phyloP scores from a whole-genome alignment of 2,329 filamentous ascomycete genomes.

The Aspergillus floridensis region DNA sequence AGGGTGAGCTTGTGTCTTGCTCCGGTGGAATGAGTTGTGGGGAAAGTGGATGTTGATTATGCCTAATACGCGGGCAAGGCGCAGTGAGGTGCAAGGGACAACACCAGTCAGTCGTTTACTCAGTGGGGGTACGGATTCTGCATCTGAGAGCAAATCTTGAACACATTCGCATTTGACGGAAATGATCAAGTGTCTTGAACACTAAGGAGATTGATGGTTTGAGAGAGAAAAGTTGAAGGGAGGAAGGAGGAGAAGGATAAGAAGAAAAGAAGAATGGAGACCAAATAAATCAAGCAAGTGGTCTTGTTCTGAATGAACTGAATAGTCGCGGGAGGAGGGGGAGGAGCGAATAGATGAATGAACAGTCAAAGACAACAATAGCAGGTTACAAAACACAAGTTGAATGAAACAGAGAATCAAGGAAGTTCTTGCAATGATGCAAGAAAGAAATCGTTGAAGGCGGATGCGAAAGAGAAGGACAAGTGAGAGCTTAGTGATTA shows the following conservation, averaged over 20 bases:
- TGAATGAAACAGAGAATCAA: neutral
- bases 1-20: neutral
- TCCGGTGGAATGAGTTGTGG: neutral
- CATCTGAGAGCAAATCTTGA: neutral
- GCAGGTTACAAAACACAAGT: neutral
- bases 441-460: neutral
- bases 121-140: neutral
- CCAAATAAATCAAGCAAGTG: neutral
- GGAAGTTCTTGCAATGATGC: neutral
- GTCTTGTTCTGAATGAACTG: neutral
- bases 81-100: neutral
- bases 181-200: neutral
- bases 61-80: neutral
- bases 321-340: neutral
- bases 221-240: conserved; percentile 15
- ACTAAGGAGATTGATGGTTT: conserved; percentile 8
- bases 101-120: neutral
- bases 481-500: neutral
- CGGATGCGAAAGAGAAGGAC: neutral
- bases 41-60: neutral
- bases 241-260: conserved; percentile 5
- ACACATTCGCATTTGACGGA: neutral
- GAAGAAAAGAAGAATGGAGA: conserved; percentile 14
- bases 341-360: conserved; percentile 4
- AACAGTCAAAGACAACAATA: conserved; percentile 3